A percentile compares a stretch with the other conserved stretches of the same genome.
Conservation (phyloP, 1,139 yeast genomes). For the Candida tunisiensis region DNA sequence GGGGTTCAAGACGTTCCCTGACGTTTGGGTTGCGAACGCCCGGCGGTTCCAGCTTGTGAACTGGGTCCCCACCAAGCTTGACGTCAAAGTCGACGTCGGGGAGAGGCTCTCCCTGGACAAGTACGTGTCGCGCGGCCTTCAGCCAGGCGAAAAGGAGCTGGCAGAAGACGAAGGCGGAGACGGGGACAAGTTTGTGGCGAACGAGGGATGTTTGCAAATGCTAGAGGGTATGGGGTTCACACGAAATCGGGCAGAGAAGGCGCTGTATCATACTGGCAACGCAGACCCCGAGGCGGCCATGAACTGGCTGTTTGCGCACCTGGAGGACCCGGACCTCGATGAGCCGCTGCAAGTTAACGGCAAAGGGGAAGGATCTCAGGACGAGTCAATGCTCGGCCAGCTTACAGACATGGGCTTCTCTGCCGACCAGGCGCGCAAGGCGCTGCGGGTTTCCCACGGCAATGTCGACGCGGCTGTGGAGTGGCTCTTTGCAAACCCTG, state of each 20-base stretch:
- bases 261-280: constrained; percentile 60
- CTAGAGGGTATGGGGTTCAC: constrained; percentile 83
- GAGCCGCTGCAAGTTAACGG: constrained; percentile 3
- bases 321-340: constrained; percentile 38
- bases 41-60: constrained; percentile 70
- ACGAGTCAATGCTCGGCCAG: constrained; percentile 29
- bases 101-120: constrained; percentile 25
- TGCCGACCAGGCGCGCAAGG: constrained; percentile 44
- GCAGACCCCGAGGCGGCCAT: constrained; percentile 56
- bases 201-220: constrained; percentile 34
- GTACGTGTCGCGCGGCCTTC: constrained; percentile 21
- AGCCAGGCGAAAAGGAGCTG: constrained; percentile 27
- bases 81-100: constrained; percentile 52
- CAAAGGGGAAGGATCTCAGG: constrained; percentile 8
- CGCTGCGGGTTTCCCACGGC: constrained; percentile 38
- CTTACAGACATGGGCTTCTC: constrained; percentile 70
- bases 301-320: constrained; percentile 81
- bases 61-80: constrained; percentile 81
- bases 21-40: constrained; percentile 52
- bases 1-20: constrained; percentile 46
- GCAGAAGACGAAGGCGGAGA: constrained; percentile 14
- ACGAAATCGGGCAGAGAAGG: constrained; percentile 44
- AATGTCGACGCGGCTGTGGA: constrained; percentile 70
- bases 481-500: constrained; percentile 73
- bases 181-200: constrained; percentile 22